Conservation (phyloP, 305 asterid genomes). For the Fraxinus latifolia region DNA sequence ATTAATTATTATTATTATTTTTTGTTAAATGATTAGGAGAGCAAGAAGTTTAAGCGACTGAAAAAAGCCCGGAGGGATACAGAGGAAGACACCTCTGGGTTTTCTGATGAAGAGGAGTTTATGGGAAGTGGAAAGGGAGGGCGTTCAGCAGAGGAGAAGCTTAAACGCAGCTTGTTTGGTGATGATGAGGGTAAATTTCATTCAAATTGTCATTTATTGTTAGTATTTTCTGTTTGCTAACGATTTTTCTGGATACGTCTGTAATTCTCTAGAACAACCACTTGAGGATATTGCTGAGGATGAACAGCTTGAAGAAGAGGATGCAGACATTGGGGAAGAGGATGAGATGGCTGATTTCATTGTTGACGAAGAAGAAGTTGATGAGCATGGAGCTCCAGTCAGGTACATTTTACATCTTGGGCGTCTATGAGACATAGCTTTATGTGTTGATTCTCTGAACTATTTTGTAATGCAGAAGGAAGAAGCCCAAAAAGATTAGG, state of each 20-base stretch:
- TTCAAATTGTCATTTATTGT: conserved; percentile 16
- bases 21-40: conserved; percentile 40
- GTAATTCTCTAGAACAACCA: conserved; percentile 53
- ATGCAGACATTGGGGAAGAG: conserved; percentile 70
- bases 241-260: conserved; percentile 13
- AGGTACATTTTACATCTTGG: conserved; percentile 38
- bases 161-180: conserved; percentile 74
- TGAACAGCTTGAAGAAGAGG: conserved; percentile 73
- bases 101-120: conserved; percentile 83
- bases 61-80: conserved; percentile 79
- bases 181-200: conserved; percentile 76
- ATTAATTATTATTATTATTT: not conserved
- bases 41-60: conserved; percentile 81
- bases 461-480: conserved; percentile 55
- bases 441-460: not conserved
- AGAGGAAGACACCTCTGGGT: conserved; percentile 73
- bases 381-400: conserved; percentile 81
- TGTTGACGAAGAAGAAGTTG: conserved; percentile 86
- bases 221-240: conserved; percentile 4
- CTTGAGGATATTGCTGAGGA: conserved; percentile 95
- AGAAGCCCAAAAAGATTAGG: conserved; percentile 73
- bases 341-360: conserved; percentile 98
- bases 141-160: conserved; percentile 82
- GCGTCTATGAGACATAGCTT: not conserved
- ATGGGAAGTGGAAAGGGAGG: conserved; percentile 69